These are phyloP conservation scores for Lodderomyces beijingensis DNA, from an alignment of 1,139 yeast species.

Conservation along the genomic window DNA sequence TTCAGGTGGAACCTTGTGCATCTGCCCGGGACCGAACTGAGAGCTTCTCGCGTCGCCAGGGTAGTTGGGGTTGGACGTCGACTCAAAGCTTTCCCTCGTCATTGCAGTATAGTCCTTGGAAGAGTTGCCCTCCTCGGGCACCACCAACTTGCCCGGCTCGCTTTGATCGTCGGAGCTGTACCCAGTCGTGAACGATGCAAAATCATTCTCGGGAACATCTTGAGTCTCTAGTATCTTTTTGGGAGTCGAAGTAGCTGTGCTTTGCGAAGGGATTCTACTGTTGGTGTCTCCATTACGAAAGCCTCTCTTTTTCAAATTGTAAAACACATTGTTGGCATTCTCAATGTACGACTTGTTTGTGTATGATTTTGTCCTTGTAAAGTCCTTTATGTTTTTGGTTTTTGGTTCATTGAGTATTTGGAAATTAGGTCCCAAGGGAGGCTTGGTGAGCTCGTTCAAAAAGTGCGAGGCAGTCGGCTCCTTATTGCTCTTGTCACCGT, in stretches of 20 bases:
- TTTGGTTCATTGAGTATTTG: slow-evolving; percentile 9
- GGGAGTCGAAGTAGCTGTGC: slow-evolving; percentile 39
- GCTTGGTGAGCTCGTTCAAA: slow-evolving; percentile 1
- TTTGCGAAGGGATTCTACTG: slow-evolving; percentile 10
- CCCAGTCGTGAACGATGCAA: slow-evolving; percentile 35
- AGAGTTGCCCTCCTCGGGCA: too few species aligned
- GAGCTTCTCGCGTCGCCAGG: too few species aligned
- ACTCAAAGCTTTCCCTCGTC: neutral
- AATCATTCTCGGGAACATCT: slow-evolving; percentile 10
- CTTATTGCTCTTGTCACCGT: neutral
- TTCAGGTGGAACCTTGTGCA: too few species aligned
- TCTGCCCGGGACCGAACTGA: too few species aligned
- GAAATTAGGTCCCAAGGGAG: slow-evolving; percentile 6
- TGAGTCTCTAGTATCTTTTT: slow-evolving; percentile 18
- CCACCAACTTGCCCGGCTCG: too few species aligned
- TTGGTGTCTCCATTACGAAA: slow-evolving; percentile 11
- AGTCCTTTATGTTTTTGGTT: slow-evolving; percentile 31
- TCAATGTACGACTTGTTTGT: slow-evolving; percentile 34
- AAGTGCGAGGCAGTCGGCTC: neutral
- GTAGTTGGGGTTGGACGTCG: neutral
- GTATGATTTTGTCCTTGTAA: slow-evolving; percentile 29
- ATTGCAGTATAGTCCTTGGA: neutral
- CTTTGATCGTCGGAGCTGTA: slow-evolving; percentile 21
- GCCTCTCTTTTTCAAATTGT: slow-evolving; percentile 35
- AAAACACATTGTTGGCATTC: slow-evolving; percentile 39